A percentile compares a stretch with the other conserved stretches of the same genome.
phyloP scores from a whole-genome alignment of 176 grass and related monocot genomes.

The Oryza australiensis region DNA sequence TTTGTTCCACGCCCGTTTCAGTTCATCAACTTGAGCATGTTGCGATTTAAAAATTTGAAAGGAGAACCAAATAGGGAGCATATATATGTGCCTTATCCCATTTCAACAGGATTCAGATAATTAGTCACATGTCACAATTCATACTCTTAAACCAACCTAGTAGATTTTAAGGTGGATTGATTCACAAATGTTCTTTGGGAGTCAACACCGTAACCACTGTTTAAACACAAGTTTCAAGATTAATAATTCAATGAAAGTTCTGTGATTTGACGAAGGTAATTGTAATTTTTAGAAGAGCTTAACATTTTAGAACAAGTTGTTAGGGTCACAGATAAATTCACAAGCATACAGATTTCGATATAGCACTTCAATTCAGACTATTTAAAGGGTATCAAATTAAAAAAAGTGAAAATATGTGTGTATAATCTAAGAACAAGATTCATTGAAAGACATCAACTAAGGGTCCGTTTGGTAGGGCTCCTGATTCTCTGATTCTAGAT shows the following conservation, averaged over 20 bases:
- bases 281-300: rapidly evolving
- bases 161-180: background rate
- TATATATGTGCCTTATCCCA: background rate
- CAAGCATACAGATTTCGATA: too few relatives aligned
- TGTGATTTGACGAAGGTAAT: background rate
- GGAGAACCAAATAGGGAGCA: background rate
- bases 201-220: background rate
- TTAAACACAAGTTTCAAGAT: background rate
- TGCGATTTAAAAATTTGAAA: background rate
- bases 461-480: too few relatives aligned
- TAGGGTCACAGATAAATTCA: too few relatives aligned
- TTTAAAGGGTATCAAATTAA: too few relatives aligned
- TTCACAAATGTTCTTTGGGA: background rate
- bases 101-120: background rate
- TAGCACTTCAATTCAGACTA: too few relatives aligned
- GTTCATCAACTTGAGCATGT: background rate
- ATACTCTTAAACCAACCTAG: background rate
- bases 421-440: too few relatives aligned
- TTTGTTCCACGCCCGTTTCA: background rate
- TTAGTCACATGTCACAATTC: background rate
- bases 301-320: too few relatives aligned
- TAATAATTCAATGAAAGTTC: background rate
- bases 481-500: too few relatives aligned
- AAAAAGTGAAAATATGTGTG: too few relatives aligned
- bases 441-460: too few relatives aligned